A percentile compares a stretch with the other conserved stretches of the same genome.
Conservation (phyloP, 805 yeast genomes). For the Tetrapisispora pingtungensis region DNA sequence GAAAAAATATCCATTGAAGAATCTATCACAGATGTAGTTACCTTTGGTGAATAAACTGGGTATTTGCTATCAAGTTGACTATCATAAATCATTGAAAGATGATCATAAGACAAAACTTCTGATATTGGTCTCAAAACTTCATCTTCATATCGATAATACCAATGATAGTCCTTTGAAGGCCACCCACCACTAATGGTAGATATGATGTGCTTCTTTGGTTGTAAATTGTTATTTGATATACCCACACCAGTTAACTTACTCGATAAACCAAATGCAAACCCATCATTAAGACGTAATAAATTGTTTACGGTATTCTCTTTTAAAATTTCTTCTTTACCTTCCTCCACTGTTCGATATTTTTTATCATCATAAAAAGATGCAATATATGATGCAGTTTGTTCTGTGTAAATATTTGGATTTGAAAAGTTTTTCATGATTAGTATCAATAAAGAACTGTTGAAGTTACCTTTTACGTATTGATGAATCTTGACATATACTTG, state of each 20-base stretch:
- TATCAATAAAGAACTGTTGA: slow-evolving; percentile 35
- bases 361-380: slow-evolving; percentile 10
- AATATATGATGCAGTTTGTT: slow-evolving; percentile 4
- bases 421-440: slow-evolving; percentile 35
- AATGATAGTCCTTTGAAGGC: slow-evolving; percentile 21
- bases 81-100: slow-evolving; percentile 28
- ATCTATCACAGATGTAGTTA: slow-evolving; percentile 54
- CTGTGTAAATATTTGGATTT: slow-evolving; percentile 32
- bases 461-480: slow-evolving; percentile 26
- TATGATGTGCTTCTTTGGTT: slow-evolving; percentile 8
- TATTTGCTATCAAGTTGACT: slow-evolving; percentile 8
- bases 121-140: slow-evolving; percentile 31
- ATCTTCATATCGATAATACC: slow-evolving; percentile 31
- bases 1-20: slow-evolving; percentile 69
- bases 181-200: slow-evolving; percentile 24
- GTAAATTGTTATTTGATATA: slow-evolving; percentile 32
- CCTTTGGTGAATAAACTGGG: slow-evolving; percentile 30
- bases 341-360: slow-evolving; percentile 11
- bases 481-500: slow-evolving; percentile 36
- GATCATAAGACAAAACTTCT: slow-evolving; percentile 35
- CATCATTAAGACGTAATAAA: slow-evolving; percentile 28
- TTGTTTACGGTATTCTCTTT: slow-evolving; percentile 16
- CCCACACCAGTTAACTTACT: slow-evolving; percentile 34
- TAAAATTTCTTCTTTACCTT: slow-evolving; percentile 8
- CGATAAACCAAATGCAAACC: slow-evolving; percentile 43